A percentile compares a stretch with the other conserved stretches of the same genome.
Conservation (phyloP, 345 rosid species). For the Eucalyptus urophylla region DNA sequence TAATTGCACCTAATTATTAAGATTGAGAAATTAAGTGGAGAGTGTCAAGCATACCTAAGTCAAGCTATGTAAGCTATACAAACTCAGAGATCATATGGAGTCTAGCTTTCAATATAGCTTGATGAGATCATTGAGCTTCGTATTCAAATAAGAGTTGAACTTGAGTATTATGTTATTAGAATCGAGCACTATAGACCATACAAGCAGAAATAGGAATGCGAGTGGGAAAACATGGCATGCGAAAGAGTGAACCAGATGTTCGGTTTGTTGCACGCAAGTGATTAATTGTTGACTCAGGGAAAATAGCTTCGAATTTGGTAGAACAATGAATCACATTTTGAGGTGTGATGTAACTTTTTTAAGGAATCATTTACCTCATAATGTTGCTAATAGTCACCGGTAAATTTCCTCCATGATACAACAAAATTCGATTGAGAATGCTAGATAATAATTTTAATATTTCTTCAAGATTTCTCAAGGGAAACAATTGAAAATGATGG, state of each 20-base stretch:
- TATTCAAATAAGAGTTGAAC: not conserved
- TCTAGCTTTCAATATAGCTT: not conserved
- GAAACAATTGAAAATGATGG: too few relatives aligned
- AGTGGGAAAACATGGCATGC: not conserved
- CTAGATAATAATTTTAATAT: too few relatives aligned
- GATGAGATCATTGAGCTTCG: not conserved
- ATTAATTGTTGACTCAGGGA: not conserved
- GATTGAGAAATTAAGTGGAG: not conserved
- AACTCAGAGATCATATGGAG: not conserved
- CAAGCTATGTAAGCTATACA: not conserved
- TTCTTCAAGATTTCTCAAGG: too few relatives aligned
- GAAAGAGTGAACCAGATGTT: not conserved
- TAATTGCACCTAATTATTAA: not conserved
- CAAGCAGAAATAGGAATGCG: not conserved
- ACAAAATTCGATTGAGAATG: too few relatives aligned
- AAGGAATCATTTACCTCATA: too few relatives aligned
- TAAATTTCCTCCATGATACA: too few relatives aligned
- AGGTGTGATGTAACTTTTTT: too few relatives aligned
- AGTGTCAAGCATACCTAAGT: not conserved
- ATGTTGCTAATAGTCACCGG: rapidly evolving
- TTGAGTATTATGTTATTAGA: not conserved
- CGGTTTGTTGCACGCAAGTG: not conserved
- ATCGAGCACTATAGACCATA: not conserved
- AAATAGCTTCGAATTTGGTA: too few relatives aligned
- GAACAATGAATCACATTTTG: too few relatives aligned